Evolutionary conservation across 164 flowering plant species (phyloP).

Genomic region (Cinnamomum micranthum): DNA sequence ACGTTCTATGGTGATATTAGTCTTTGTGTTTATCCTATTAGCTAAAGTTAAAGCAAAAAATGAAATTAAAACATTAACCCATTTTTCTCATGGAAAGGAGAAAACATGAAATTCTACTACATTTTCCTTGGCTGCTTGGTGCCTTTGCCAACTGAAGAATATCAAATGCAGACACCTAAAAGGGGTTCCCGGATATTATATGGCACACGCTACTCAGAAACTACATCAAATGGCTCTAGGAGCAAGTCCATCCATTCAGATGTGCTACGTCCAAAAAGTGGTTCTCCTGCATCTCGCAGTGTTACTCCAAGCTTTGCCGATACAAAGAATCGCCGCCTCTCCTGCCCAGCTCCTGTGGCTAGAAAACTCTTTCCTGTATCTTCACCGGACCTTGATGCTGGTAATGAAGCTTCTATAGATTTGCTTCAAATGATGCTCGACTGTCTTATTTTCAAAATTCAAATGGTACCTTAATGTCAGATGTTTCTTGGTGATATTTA

Average conservation of each 20-base stretch:
- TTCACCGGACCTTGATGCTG: slow-evolving; percentile 18
- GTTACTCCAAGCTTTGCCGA: slow-evolving; percentile 17
- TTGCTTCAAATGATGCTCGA: neutral
- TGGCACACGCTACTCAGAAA: slow-evolving; percentile 18
- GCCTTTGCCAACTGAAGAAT: neutral
- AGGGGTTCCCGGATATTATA: slow-evolving; percentile 31
- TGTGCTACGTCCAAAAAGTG: slow-evolving; percentile 26
- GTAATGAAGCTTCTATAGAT: slow-evolving; percentile 18
- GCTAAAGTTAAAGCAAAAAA: neutral
- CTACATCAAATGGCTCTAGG: slow-evolving; percentile 30
- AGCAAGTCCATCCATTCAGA: slow-evolving; percentile 31
- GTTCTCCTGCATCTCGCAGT: slow-evolving; percentile 30
- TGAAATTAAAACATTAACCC: neutral
- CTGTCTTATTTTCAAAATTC: neutral
- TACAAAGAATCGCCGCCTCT: slow-evolving; percentile 16
- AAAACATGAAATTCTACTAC: neutral
- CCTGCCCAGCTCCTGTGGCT: slow-evolving; percentile 34
- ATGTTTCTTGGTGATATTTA: neutral
- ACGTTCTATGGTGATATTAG: too few relatives aligned
- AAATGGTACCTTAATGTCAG: slow-evolving; percentile 5
- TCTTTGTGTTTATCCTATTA: neutral
- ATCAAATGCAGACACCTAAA: slow-evolving; percentile 28
- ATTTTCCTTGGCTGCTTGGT: neutral
- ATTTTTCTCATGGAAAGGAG: neutral
- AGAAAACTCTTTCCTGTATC: slow-evolving; percentile 31